Base-by-base conservation (phyloP, 176 grass and related monocot genomes). In the Lolium rigidum region DNA sequence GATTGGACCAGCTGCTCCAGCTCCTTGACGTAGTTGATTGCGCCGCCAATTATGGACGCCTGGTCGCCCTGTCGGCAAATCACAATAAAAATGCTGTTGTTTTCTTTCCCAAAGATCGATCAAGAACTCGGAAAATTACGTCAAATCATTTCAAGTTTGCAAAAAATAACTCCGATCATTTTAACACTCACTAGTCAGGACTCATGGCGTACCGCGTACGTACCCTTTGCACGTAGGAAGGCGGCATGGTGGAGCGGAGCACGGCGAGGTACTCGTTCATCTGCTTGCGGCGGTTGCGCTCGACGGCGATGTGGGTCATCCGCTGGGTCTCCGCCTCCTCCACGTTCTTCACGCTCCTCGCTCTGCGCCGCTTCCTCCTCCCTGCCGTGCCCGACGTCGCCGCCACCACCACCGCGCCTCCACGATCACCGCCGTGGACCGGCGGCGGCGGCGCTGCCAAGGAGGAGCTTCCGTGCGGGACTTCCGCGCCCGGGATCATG, bases 271-370 rank as follows among this genome's bases (percentile, higher is more conserved):
- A 98, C 60, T 98, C 89, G 50, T 95, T 98, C 93, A 98, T 98
- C 77, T 91, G 89, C 46, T 82, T 87, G 66, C 95, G 85, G 55
- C 93, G 91, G 83, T 98, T 98, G 71, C 95, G 89, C 86, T 98
- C 95, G 12, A 98, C 93, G 24, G 93, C 89, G 87, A 98, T 98
- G 89, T 98, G 95, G 37, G 89, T 93, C 95, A 98, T 95, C 70
- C 95, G 64, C 73, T 98, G 95, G 87, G 80, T 95, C 87, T 98
- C 95, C 77, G 88, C 87, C 66, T 98, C 95, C 91, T 98, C 90
- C 82, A 76, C 87, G 82, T 95, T 95, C 85, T 90, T 98, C 6
- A 82, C 43, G 48, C 79, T 95, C 89, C 76, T 98, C 1, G 70
- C 20, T n/a, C 93, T 65, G 47, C 77, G 89, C 25, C 93, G 86